Evolutionary conservation across 164 flowering plant genomes (phyloP).

Genomic region (Houttuynia cordata): DNA sequence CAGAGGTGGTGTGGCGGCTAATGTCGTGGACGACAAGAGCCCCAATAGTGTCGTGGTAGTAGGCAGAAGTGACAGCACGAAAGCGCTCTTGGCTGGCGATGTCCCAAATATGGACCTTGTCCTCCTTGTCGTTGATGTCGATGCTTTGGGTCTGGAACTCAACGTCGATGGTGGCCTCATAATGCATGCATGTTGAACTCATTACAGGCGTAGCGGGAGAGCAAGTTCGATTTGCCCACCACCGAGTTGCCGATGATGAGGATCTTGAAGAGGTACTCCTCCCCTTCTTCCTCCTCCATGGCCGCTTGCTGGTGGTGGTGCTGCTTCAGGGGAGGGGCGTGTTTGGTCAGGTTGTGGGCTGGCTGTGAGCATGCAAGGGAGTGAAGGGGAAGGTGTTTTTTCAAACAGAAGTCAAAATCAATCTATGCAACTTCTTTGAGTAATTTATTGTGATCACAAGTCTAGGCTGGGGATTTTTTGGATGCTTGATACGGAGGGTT

Average conservation of each 20-base stretch:
- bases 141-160: conserved; percentile 40
- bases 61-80: conserved; percentile 39
- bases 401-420: too few species aligned
- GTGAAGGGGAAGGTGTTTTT: too few species aligned
- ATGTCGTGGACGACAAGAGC: conserved; percentile 41
- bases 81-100: conserved; percentile 38
- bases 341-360: too few species aligned
- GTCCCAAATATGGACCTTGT: conserved; percentile 43
- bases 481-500: too few species aligned
- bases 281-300: conserved; percentile 27
- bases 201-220: conserved; percentile 29
- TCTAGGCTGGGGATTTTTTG: too few species aligned
- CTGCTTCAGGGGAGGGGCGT: too few species aligned
- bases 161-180: conserved; percentile 34
- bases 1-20: conserved; percentile 30
- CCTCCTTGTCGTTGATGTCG: conserved; percentile 37
- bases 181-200: conserved; percentile 31
- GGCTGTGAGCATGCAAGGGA: too few species aligned
- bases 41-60: conserved; percentile 38
- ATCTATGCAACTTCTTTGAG: too few species aligned
- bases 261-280: conserved; percentile 36
- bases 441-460: too few species aligned
- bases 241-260: conserved; percentile 38
- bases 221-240: conserved; percentile 31
- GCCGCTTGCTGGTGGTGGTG: too few species aligned